A percentile compares a stretch with the other conserved stretches of the same genome.
phyloP scores from a whole-genome alignment of 225 moss, liverwort and hornwort species.

The Thuidium tamariscinum region DNA sequence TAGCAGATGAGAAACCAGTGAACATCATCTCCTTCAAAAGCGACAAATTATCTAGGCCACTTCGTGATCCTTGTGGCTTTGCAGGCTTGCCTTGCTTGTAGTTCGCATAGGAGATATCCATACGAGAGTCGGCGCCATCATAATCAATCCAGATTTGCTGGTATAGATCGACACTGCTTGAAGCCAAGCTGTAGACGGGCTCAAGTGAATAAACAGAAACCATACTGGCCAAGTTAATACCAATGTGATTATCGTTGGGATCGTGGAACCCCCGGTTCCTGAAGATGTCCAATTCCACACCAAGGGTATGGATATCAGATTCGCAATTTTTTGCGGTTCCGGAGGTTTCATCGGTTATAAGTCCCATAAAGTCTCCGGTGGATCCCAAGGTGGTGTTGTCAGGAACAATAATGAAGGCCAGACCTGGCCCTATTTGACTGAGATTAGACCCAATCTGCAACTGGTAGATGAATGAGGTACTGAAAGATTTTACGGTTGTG shows the following conservation, averaged over 20 bases:
- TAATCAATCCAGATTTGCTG: neutral
- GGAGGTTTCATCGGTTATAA: neutral
- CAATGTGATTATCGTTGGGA: neutral
- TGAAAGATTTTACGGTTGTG: neutral
- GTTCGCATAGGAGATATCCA: neutral
- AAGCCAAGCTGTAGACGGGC: neutral
- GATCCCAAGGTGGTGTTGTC: neutral
- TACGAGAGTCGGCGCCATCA: neutral
- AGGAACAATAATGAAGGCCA: neutral
- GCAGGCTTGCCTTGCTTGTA: neutral
- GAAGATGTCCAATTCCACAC: neutral
- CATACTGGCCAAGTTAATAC: neutral
- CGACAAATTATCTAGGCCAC: neutral
- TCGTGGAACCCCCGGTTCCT: neutral
- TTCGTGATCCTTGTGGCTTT: neutral
- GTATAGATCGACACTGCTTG: neutral
- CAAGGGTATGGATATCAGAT: neutral
- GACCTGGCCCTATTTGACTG: neutral
- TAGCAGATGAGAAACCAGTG: neutral
- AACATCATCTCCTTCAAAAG: neutral
- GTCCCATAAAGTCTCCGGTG: neutral
- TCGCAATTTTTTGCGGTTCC: rapidly evolving
- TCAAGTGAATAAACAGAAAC: neutral
- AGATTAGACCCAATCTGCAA: neutral
- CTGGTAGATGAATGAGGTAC: neutral